Evolutionary conservation across 495 filamentous ascomycete species (phyloP).

Genomic region (Penicillium antarcticum): DNA sequence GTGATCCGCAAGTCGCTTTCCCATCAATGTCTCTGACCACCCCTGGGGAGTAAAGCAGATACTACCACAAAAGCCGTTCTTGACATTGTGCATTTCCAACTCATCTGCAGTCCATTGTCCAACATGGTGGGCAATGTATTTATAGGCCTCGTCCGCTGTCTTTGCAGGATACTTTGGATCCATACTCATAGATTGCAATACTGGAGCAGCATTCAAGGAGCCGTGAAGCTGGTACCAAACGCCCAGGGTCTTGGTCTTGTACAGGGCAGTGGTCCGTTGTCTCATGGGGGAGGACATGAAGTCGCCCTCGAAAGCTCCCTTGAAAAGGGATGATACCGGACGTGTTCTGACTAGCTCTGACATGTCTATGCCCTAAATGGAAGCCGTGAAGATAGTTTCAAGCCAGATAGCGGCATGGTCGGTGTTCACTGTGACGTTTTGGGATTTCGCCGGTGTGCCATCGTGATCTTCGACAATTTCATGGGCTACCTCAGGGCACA

Average conservation of each 20-base stretch:
- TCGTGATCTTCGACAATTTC: constrained; percentile 26
- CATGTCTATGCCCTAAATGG: constrained; percentile 17
- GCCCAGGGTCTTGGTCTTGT: constrained; percentile 16
- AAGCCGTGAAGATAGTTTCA: constrained; percentile 16
- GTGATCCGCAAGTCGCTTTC: constrained; percentile 17
- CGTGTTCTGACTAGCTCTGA: not conserved
- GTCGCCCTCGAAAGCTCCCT: constrained; percentile 16
- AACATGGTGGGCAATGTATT: constrained; percentile 19
- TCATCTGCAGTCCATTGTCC: constrained; percentile 18
- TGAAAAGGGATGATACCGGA: constrained; percentile 8
- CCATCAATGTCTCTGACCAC: constrained; percentile 25
- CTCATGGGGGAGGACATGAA: constrained; percentile 2
- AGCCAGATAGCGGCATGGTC: constrained; percentile 33
- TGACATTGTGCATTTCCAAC: constrained; percentile 23
- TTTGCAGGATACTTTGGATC: constrained; percentile 7
- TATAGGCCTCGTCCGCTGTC: constrained; percentile 8
- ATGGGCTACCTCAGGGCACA: constrained; percentile 26
- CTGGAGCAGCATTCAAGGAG: constrained; percentile 14
- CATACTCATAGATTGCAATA: constrained; percentile 15
- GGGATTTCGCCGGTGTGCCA: constrained; percentile 6
- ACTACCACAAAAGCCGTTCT: constrained; percentile 21
- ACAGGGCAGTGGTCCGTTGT: constrained; percentile 20
- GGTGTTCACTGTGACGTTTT: constrained; percentile 20
- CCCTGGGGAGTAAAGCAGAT: constrained; percentile 22
- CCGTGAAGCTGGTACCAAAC: constrained; percentile 32